Percentiles rank a stretch among this genome's conserved stretches.
phyloP scores from a whole-genome alignment of 139 green algal genomes.

The Gonium pectorale region DNA sequence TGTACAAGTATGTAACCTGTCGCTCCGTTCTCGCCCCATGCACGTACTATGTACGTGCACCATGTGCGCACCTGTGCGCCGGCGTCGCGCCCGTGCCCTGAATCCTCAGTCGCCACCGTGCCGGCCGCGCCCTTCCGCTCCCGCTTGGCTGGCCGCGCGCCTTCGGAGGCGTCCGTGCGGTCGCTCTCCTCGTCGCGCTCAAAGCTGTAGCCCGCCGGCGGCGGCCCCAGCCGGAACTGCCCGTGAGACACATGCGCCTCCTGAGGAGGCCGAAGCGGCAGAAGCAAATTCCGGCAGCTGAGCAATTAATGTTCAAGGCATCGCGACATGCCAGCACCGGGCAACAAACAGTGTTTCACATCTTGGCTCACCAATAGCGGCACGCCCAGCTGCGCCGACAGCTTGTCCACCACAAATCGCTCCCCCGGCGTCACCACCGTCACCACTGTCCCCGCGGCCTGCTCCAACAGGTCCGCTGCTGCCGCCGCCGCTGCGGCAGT shows the following conservation, averaged over 20 bases:
- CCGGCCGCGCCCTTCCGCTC: background rate
- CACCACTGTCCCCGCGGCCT: constrained; percentile 79
- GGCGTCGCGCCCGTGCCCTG: background rate
- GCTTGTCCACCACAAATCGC: constrained; percentile 83
- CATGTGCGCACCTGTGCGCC: constrained; percentile 1
- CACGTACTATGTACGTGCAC: too few relatives aligned
- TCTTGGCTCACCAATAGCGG: constrained; percentile 57
- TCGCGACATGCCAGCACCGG: too few relatives aligned
- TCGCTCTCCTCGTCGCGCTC: constrained; percentile 6
- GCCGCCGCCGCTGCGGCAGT: background rate
- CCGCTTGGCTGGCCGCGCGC: too few relatives aligned
- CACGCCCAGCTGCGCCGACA: constrained; percentile 72
- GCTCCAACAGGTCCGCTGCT: background rate
- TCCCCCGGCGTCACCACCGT: constrained; percentile 74
- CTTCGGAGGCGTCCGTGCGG: background rate
- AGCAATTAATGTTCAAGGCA: too few relatives aligned
- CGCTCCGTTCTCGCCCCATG: too few relatives aligned
- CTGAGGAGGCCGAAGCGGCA: too few relatives aligned
- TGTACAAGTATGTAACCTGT: too few relatives aligned
- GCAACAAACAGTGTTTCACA: too few relatives aligned
- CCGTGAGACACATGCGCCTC: constrained; percentile 54
- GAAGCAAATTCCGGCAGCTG: too few relatives aligned
- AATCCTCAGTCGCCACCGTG: background rate
- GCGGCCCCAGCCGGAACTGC: constrained; percentile 43
- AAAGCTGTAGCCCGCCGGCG: constrained; percentile 33